Evolutionary conservation across 1,284 basidiomycete species (phyloP).

Genomic region (Tylopilus orsonianus): DNA sequence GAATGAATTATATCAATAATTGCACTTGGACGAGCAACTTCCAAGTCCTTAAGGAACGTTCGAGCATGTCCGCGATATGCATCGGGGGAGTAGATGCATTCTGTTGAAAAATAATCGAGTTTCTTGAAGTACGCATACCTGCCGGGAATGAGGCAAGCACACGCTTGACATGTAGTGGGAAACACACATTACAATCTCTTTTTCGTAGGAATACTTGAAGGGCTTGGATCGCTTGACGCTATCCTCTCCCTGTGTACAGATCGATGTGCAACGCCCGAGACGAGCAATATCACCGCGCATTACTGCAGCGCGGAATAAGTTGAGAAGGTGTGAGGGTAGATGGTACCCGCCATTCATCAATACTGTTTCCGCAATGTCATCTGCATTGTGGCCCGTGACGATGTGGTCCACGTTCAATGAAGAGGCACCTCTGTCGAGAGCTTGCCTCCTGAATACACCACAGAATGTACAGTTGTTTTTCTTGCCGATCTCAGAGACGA

Average conservation of each 20-base stretch:
- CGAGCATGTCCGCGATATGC: conserved; percentile 97
- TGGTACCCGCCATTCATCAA: conserved; percentile 91
- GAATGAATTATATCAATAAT: conserved; percentile 99
- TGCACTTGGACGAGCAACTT: conserved; percentile 88
- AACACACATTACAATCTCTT: conserved; percentile 96
- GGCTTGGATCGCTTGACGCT: conserved; percentile 97
- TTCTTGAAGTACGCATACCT: conserved; percentile 99
- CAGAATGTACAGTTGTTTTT: conserved; percentile 99
- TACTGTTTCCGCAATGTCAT: conserved; percentile 98
- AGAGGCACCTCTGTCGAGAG: conserved; percentile 91
- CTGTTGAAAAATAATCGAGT: conserved; percentile 98
- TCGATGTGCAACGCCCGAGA: conserved; percentile 89
- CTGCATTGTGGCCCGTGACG: conserved; percentile 98
- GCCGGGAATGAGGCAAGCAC: conserved; percentile 9
- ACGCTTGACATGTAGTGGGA: background rate
- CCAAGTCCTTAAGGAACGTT: conserved; percentile 92
- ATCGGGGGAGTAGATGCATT: conserved; percentile 98
- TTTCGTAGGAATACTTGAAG: conserved; percentile 99
- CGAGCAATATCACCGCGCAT: conserved; percentile 97
- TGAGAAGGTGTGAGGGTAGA: background rate
- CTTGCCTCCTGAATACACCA: conserved; percentile 95
- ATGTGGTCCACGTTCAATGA: conserved; percentile 94
- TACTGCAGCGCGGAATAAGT: conserved; percentile 51
- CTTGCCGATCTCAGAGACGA: conserved; percentile 91
- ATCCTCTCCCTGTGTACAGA: conserved; percentile 91